phyloP scores from a whole-genome alignment of 2,329 filamentous ascomycete species.

The Cladosporium sp. region DNA sequence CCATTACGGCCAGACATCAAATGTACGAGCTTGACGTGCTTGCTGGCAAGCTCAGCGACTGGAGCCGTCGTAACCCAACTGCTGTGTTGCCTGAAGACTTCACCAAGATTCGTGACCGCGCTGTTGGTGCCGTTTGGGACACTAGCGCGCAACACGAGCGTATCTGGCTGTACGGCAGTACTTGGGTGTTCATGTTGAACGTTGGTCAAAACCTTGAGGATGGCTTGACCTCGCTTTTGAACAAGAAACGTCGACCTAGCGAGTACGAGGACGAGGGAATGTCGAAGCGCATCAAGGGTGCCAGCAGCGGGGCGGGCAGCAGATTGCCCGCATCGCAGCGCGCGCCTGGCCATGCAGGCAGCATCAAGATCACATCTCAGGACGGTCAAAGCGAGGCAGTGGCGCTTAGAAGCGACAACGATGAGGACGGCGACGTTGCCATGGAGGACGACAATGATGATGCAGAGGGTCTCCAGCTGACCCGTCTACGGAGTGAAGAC shows the following conservation, averaged over 20 bases:
- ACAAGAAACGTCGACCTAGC: slow-evolving; percentile 33
- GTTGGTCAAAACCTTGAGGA: slow-evolving; percentile 66
- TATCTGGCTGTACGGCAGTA: slow-evolving; percentile 83
- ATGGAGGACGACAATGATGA: slow-evolving; percentile 45
- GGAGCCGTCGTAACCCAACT: slow-evolving; percentile 83
- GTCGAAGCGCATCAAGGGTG: slow-evolving; percentile 46
- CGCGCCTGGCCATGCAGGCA: slow-evolving; percentile 18
- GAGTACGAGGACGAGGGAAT: slow-evolving; percentile 31
- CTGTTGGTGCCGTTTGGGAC: slow-evolving; percentile 86
- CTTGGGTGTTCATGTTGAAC: slow-evolving; percentile 92
- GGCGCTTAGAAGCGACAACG: slow-evolving; percentile 42
- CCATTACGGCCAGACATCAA: slow-evolving; percentile 66
- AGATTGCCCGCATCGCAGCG: slow-evolving; percentile 21
- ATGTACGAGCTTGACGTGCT: slow-evolving; percentile 78
- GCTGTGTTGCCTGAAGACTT: slow-evolving; percentile 73
- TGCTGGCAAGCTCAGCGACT: slow-evolving; percentile 75
- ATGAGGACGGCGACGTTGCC: slow-evolving; percentile 45
- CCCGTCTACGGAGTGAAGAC: slow-evolving; percentile 18
- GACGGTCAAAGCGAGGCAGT: slow-evolving; percentile 35
- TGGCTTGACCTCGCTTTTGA: not conserved
- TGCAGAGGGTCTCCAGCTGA: slow-evolving; percentile 18
- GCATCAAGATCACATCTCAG: slow-evolving; percentile 23
- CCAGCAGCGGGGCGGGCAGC: slow-evolving; percentile 44
- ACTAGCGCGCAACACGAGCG: slow-evolving; percentile 57
- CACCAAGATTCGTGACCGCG: slow-evolving; percentile 72